Evolutionary conservation across 306 rosid genomes (phyloP).

Genomic region (Abrus pulchellus): DNA sequence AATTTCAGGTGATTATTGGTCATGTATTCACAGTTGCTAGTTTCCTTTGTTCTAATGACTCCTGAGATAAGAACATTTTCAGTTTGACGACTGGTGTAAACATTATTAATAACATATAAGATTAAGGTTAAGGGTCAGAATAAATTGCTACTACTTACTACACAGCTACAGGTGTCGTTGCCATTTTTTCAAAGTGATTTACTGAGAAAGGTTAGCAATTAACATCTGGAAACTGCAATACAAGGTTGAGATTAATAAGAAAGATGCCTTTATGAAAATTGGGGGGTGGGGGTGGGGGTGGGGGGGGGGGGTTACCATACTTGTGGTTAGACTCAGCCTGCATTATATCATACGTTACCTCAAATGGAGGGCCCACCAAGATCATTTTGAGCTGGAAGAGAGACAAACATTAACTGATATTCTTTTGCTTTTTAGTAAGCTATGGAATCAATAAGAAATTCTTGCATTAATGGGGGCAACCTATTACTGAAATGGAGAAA

Average conservation of each 20-base stretch:
- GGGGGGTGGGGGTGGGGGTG: conserved; percentile 9
- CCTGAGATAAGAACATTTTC: conserved; percentile 24
- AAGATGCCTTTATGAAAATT: conserved; percentile 28
- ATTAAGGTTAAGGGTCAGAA: conserved; percentile 25
- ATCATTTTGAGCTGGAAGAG: conserved; percentile 36
- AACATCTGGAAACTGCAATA: conserved; percentile 27
- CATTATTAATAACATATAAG: background rate
- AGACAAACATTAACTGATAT: conserved; percentile 15
- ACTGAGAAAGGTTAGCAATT: conserved; percentile 30
- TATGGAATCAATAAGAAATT: conserved; percentile 6
- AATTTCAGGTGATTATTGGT: conserved; percentile 77
- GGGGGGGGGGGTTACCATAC: conserved; percentile 6
- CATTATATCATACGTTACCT: background rate
- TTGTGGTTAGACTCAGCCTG: conserved; percentile 10
- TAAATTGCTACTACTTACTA: conserved; percentile 23
- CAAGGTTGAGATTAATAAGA: conserved; percentile 41
- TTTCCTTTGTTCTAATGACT: conserved; percentile 14
- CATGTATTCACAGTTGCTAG: conserved; percentile 23
- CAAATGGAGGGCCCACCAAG: background rate
- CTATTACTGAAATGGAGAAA: conserved; percentile 14
- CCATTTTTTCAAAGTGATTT: conserved; percentile 17
- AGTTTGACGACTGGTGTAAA: conserved; percentile 34
- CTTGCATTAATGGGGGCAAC: conserved; percentile 7
- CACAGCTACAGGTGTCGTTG: background rate
- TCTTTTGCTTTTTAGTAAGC: conserved; percentile 19